Base-by-base conservation (phyloP, 106 monocot genomes). In the Acorus calamus region DNA sequence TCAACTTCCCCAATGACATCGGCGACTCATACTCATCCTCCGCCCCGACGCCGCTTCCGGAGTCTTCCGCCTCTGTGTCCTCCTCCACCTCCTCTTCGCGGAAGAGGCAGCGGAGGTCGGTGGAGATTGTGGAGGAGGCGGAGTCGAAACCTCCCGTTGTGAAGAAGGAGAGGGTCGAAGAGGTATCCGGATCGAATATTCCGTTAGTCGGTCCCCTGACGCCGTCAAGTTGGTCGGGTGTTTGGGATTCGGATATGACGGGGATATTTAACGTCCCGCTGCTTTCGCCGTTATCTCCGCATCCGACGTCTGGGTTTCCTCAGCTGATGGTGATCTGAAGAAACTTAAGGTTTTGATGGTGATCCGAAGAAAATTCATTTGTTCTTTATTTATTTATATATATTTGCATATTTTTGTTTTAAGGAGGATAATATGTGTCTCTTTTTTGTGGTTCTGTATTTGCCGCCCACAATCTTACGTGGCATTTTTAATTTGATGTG, bases 1-100 rank as follows among this genome's bases (percentile, higher is more conserved):
- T 82, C 45, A 86, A 86, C 57, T 86, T 86, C 54, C 86, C 86
- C 8, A 81, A 79, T 58, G 81, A 86, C 28, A 58, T 86, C 46
- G 63, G 47, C 13, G 42, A 28, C 69, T 46, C 42, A 41, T 13
- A 5, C 12, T 46, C 11, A 50, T 55, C 11, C n/a, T 10, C 9
- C 7, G 28, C 59, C 13, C 55, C 4, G 4, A 2, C 55, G 11
- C 55, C 4, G 2, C 55, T 2, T 55, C 13, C 13, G 13, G 11
- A 10, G 11, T 55, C 11, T 2, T 13, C 13, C 11, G 7, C 13
- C 11, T 55, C 11, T 2, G 11, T n/a, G 3, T 10, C 9, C 8
- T 55, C 55, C 4, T 13, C 11, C 4, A 55, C 13, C 11, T 55
- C 11, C 7, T 55, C 55, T 6, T 10, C 12, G 60, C 60, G 8